Evolutionary conservation across 2,329 filamentous ascomycete species (phyloP).

Genomic region (Purpureocillium lavendulum): DNA sequence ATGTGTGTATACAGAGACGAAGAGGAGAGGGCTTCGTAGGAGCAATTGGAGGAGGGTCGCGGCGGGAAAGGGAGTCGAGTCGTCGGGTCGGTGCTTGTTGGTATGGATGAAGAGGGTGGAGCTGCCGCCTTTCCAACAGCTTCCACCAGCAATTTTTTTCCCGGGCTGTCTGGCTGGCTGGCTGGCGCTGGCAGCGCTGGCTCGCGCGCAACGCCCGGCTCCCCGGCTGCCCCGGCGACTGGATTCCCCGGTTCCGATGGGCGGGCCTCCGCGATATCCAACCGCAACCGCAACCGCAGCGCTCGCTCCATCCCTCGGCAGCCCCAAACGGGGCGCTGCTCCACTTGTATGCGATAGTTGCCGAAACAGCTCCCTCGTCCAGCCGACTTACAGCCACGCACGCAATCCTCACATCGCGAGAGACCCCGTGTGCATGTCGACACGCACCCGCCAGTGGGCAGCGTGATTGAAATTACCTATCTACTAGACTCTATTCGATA

Average conservation of each 20-base stretch:
- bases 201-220: no score
- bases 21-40: neutral
- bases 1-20: neutral
- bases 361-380: neutral
- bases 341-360: neutral
- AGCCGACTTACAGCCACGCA: no score
- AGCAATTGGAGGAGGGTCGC: neutral
- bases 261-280: slow-evolving; percentile 5
- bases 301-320: slow-evolving; percentile 1
- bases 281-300: no score
- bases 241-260: slow-evolving; percentile 25
- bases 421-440: no score
- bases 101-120: neutral
- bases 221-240: slow-evolving; percentile 12
- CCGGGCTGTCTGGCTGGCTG: slow-evolving; percentile 7
- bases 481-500: no score
- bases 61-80: no score
- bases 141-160: slow-evolving; percentile 32
- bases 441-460: no score
- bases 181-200: no score
- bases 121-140: slow-evolving; percentile 24
- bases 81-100: no score
- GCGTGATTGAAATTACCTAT: no score
- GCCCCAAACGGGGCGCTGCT: neutral
- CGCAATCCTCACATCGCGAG: no score